phyloP scores from a whole-genome alignment of 192 early-diverging fungal genomes.

The Obelidium mucronatum region DNA sequence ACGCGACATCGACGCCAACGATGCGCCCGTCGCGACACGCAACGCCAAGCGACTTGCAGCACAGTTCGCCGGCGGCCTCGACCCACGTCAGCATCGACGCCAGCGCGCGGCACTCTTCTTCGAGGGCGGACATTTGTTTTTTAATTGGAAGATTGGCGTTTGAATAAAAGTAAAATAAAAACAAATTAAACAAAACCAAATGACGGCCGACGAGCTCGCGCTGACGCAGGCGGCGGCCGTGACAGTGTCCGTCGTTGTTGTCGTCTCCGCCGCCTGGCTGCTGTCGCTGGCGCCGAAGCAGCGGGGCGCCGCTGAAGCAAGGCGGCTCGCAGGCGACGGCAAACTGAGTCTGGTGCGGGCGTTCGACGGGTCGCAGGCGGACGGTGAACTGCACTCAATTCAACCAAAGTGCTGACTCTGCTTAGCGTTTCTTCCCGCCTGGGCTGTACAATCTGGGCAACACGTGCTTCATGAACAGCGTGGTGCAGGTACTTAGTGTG shows the following conservation, averaged over 20 bases:
- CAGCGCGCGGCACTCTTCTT: not conserved
- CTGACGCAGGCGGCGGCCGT: not conserved
- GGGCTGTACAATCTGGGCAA: conserved; percentile 87
- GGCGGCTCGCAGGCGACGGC: not conserved
- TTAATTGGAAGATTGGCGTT: not conserved
- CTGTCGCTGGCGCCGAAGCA: not conserved
- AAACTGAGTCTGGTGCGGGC: not conserved
- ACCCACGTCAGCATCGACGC: not conserved
- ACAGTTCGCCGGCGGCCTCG: not conserved
- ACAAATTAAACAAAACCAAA: not conserved
- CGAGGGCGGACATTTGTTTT: not conserved
- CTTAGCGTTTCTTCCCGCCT: conserved; percentile 51
- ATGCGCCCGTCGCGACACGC: not conserved
- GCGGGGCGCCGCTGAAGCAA: not conserved
- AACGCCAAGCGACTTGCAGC: not conserved
- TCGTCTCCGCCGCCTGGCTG: not conserved
- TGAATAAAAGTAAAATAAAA: not conserved
- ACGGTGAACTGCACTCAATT: not conserved
- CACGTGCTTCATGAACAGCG: conserved; percentile 89
- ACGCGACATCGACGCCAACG: not conserved
- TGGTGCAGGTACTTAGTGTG: conserved; percentile 69
- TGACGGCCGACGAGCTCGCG: not conserved
- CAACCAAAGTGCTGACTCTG: not conserved
- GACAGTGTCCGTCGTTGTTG: not conserved
- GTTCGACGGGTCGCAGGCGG: not conserved